These are phyloP conservation scores for Tephrocybe sp. DNA, from an alignment of 768 basidiomycete genomes.

Conservation along the genomic window DNA sequence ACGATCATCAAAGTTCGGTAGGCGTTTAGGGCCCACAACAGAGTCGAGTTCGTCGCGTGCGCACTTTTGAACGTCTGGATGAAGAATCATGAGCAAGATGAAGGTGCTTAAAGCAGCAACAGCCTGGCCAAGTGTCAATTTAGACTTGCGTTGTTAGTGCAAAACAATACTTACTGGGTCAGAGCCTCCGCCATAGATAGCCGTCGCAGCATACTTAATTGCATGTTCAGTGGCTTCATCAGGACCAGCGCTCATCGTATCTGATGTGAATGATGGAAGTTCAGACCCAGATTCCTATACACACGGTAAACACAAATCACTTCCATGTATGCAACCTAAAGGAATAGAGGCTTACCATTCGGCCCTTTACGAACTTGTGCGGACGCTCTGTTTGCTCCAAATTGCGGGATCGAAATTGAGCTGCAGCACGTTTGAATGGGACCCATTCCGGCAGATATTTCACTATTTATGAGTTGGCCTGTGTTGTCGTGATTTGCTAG, in stretches of 20 bases:
- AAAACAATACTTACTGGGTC: constrained; percentile 33
- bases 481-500: neutral
- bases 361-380: constrained; percentile 36
- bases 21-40: constrained; percentile 27
- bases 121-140: constrained; percentile 11
- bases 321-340: constrained; percentile 22
- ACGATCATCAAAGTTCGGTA: constrained; percentile 30
- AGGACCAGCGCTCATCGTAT: constrained; percentile 31
- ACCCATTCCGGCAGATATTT: constrained; percentile 42
- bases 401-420: constrained; percentile 29
- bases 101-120: constrained; percentile 27
- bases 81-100: constrained; percentile 28
- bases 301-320: neutral
- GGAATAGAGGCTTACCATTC: constrained; percentile 12
- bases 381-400: constrained; percentile 34
- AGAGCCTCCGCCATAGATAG: constrained; percentile 29
- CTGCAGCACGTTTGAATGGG: constrained; percentile 40
- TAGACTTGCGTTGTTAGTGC: neutral
- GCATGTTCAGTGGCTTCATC: constrained; percentile 36
- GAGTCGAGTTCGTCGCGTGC: constrained; percentile 34
- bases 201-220: constrained; percentile 36
- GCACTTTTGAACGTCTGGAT: constrained; percentile 26
- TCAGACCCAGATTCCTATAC: constrained; percentile 38
- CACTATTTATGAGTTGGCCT: constrained; percentile 25
- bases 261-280: constrained; percentile 40